These are phyloP conservation scores for Xerocomus spinulosus DNA, from an alignment of 768 basidiomycete species.

Conservation along the genomic window DNA sequence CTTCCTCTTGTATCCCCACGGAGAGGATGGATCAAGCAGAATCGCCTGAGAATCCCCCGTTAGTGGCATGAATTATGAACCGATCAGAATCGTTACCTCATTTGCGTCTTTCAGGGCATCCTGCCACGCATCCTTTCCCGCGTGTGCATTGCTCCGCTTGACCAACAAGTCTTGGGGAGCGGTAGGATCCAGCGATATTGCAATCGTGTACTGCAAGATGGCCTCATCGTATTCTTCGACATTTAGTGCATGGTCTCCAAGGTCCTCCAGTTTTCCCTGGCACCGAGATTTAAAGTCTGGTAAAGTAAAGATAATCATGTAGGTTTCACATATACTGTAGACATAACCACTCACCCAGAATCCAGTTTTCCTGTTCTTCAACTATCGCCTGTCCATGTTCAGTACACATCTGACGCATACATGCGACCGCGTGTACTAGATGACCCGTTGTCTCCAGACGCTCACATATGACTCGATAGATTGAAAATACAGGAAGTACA, in stretches of 20 bases:
- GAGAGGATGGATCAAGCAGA: too few relatives aligned
- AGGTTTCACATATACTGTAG: neutral
- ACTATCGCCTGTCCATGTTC: neutral
- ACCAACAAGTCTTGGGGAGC: neutral
- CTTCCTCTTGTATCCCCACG: too few relatives aligned
- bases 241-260: neutral
- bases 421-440: neutral
- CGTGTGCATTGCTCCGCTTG: slow-evolving; percentile 7
- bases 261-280: neutral
- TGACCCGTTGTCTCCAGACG: neutral
- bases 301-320: neutral
- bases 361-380: neutral
- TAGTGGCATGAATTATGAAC: too few relatives aligned
- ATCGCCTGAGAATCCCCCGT: too few relatives aligned
- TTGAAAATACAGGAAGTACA: neutral
- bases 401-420: neutral
- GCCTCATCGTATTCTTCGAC: neutral
- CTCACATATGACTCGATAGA: neutral
- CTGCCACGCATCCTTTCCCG: neutral
- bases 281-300: slow-evolving; percentile 1
- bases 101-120: too few relatives aligned
- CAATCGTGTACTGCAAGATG: slow-evolving; percentile 2
- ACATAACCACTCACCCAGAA: neutral
- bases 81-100: too few relatives aligned
- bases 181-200: slow-evolving; percentile 1